Evolutionary conservation across 331 rosid species (phyloP).

Genomic region (Phaseolus coccineus): DNA sequence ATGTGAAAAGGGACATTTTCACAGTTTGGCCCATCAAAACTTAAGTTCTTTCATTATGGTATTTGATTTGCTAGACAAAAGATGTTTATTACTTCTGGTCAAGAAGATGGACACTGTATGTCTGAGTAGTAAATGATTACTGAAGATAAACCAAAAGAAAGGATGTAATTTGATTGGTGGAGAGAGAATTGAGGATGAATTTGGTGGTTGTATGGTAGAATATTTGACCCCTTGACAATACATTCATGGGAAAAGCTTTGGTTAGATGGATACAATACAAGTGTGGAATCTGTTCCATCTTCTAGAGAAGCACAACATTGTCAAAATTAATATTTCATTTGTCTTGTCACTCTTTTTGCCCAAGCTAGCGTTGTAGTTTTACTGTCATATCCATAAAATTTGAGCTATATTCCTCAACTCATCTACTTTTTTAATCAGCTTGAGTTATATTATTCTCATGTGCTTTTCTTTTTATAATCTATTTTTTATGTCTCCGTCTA

Average conservation of each 20-base stretch:
- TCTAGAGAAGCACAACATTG: slow-evolving; percentile 58
- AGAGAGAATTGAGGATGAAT: slow-evolving; percentile 6
- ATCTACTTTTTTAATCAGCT: neutral
- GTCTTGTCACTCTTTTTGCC: slow-evolving; percentile 58
- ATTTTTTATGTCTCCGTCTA: neutral
- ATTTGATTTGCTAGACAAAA: neutral
- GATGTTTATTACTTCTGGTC: slow-evolving; percentile 26
- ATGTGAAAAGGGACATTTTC: neutral
- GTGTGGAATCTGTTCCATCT: slow-evolving; percentile 64
- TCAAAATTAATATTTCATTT: slow-evolving; percentile 48
- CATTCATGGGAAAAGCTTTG: slow-evolving; percentile 19
- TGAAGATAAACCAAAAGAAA: slow-evolving; percentile 30
- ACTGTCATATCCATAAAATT: neutral
- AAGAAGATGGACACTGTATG: neutral
- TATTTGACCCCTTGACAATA: slow-evolving; percentile 3
- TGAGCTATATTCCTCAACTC: neutral
- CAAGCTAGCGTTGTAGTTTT: slow-evolving; percentile 46
- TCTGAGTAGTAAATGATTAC: neutral
- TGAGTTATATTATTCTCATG: neutral
- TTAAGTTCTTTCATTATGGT: neutral
- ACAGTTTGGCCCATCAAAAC: neutral
- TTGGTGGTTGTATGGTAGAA: neutral
- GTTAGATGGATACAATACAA: slow-evolving; percentile 45
- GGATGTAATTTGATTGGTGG: slow-evolving; percentile 11
- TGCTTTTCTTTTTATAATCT: neutral